These are phyloP conservation scores for Calonectria honghensis DNA, from an alignment of 2,329 filamentous ascomycete species.

Conservation along the genomic window DNA sequence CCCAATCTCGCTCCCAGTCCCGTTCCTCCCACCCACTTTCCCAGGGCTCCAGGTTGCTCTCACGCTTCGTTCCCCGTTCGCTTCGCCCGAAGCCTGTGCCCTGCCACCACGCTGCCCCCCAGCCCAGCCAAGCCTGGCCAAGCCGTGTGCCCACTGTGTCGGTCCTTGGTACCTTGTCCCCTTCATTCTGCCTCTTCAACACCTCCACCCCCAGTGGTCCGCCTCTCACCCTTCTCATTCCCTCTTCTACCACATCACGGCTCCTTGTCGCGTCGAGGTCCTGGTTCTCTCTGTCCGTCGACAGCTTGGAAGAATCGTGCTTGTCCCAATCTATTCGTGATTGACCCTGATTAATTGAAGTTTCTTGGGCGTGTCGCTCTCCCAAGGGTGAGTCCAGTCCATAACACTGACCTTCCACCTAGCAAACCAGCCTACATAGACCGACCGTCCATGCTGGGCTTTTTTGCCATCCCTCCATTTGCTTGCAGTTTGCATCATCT, in stretches of 20 bases:
- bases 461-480: slow-evolving; percentile 35
- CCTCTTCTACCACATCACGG: slow-evolving; percentile 43
- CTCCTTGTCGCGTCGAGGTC: slow-evolving; percentile 50
- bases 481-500: slow-evolving; percentile 25
- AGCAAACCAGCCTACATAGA: slow-evolving; percentile 30
- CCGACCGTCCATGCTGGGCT: slow-evolving; percentile 33
- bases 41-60: slow-evolving; percentile 17
- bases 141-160: slow-evolving; percentile 35
- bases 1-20: slow-evolving; percentile 28
- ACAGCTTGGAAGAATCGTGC: slow-evolving; percentile 39
- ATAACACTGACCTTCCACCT: slow-evolving; percentile 31
- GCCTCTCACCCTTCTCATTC: slow-evolving; percentile 42
- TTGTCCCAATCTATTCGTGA: slow-evolving; percentile 39
- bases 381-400: slow-evolving; percentile 46
- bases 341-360: slow-evolving; percentile 41
- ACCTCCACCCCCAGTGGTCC: slow-evolving; percentile 50
- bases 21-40: slow-evolving; percentile 25
- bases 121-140: slow-evolving; percentile 20
- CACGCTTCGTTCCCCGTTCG: slow-evolving; percentile 28
- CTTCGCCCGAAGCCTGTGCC: slow-evolving; percentile 26
- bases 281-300: slow-evolving; percentile 38
- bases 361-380: slow-evolving; percentile 44
- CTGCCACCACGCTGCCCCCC: slow-evolving; percentile 11
- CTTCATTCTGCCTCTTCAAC: slow-evolving; percentile 50
- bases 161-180: slow-evolving; percentile 37